Percentiles rank a stretch among this genome's conserved stretches.
Conservation (phyloP, 2,329 filamentous ascomycete species). For the Pseudocercospora eumusae region DNA sequence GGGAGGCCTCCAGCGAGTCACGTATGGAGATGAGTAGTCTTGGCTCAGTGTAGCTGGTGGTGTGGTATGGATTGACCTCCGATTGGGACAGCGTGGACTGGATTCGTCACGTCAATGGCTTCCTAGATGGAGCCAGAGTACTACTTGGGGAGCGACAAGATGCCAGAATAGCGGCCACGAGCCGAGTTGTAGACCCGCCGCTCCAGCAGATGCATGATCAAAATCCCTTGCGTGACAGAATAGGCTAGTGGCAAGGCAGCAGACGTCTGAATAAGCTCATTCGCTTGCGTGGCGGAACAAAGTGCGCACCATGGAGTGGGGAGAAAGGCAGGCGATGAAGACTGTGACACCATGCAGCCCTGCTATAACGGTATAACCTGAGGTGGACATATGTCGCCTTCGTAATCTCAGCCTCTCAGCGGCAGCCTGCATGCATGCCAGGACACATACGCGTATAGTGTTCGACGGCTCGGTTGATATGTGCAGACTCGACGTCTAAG, state of each 20-base stretch:
- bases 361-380: neutral
- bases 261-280: neutral
- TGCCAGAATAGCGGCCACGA: conserved; percentile 2
- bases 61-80: neutral
- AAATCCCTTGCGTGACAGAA: conserved; percentile 1
- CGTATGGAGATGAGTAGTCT: neutral
- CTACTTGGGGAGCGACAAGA: neutral
- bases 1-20: neutral
- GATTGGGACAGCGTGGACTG: neutral
- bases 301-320: neutral
- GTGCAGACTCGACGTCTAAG: neutral
- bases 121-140: neutral
- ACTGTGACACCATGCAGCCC: neutral
- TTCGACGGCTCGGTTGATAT: neutral
- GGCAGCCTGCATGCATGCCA: too few relatives aligned
- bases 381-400: neutral
- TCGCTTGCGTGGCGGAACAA: neutral
- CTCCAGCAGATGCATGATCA: neutral
- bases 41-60: neutral
- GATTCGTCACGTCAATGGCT: neutral
- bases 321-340: neutral
- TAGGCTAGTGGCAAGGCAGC: neutral
- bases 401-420: neutral
- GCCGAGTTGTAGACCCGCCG: neutral
- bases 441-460: neutral